Conservation (phyloP, 1,284 basidiomycete species). For the Austropuccinia psidii region DNA sequence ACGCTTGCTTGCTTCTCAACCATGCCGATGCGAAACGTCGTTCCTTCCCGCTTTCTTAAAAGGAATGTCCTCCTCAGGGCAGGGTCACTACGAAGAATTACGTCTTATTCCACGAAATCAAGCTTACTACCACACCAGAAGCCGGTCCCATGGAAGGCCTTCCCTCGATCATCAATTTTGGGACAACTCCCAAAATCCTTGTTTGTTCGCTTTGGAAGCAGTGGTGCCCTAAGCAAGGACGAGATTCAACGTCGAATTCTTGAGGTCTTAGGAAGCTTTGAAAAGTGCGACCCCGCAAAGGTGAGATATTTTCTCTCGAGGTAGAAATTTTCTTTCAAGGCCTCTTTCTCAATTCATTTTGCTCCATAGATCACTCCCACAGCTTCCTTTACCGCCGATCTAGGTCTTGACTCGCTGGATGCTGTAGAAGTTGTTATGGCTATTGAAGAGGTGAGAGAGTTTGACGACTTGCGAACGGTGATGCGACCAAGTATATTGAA, state of each 20-base stretch:
- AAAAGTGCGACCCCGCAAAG: conserved; percentile 83
- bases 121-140: not conserved
- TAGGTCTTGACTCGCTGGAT: conserved; percentile 93
- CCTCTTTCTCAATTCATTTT: not conserved
- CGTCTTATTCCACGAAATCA: conserved; percentile 12
- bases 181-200: not conserved
- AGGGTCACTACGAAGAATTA: not conserved
- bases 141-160: not conserved
- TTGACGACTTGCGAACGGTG: conserved; percentile 42
- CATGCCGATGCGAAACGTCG: conserved; percentile 5
- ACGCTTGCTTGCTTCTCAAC: no score
- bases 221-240: conserved; percentile 46
- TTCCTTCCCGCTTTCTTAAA: not conserved
- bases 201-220: conserved; percentile 28
- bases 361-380: conserved; percentile 60
- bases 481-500: conserved; percentile 46
- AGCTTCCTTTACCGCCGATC: conserved; percentile 74
- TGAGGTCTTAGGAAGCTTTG: conserved; percentile 85
- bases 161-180: not conserved
- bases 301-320: conserved; percentile 51
- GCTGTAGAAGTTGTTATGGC: conserved; percentile 99
- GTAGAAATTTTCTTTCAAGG: not conserved
- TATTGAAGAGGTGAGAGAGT: conserved; percentile 62
- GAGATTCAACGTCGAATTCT: conserved; percentile 73
- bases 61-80: not conserved